Evolutionary conservation across 805 yeast genomes (phyloP), one percentile per base, ranked within the genome.

Genomic region (Suhomyces sp.): DNA sequence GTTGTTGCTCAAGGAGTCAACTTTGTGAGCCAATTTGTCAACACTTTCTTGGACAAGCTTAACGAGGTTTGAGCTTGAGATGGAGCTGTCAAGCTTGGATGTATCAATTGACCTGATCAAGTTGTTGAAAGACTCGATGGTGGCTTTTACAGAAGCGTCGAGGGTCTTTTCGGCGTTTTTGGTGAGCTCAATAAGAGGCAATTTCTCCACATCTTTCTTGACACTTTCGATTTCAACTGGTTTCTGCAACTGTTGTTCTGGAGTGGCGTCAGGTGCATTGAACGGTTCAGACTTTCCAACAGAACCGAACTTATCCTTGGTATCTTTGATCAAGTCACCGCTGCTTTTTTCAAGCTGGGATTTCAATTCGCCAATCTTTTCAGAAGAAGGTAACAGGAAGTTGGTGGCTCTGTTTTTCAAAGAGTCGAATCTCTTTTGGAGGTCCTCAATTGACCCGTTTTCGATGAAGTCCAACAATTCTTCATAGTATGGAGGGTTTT

Each of bases 401-500:
- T 58, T 58, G 19, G 61, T 49, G 24, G 63, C 46, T 46, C 60
- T 58, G n/a, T 53, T 33, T 45, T 56, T 52, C 41, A 70, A 42
- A 1, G 57, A 52, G 1, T 54, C 60, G 53, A 64, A 58, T 36
- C 52, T 49, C 26, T 55, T 55, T 53, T 65, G 55, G 45, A 73
- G 23, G 48, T 72, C 78, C 6, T 71, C 73, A 15, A 62, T 23
- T 2, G 72, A 62, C 6, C 74, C 76, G 44, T 65, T 60, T 57
- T 74, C 79, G 44, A 72, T 67, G 38, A 70, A 45, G 45, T 74
- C 74, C 51, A 75, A 60, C 45, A 73, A 57, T 57, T 72, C 74
- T 55, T 75, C 80, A 53, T 71, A 64, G 61, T 71, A 73, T 13
- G 80, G 80, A 55, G 72, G 68, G 52, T 74, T 72, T 49, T 73